Base-by-base conservation (phyloP, 495 filamentous ascomycete genomes). In the Neurospora pannonica region DNA sequence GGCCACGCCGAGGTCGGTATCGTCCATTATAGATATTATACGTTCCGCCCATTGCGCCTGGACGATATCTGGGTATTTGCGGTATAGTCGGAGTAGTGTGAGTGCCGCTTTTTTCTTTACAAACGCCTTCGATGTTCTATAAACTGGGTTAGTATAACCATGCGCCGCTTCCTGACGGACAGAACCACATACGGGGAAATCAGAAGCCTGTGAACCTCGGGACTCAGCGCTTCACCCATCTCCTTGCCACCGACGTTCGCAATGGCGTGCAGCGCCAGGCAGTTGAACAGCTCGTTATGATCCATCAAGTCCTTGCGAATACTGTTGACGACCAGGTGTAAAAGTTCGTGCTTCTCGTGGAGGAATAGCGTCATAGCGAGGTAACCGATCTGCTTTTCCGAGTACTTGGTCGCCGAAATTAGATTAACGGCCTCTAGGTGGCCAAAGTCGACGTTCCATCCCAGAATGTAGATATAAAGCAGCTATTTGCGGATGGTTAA, bases 101-200 rank as follows among this genome's bases (percentile, higher is more conserved):
- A 99, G 86, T 5, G 97, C 97, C 6, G 97, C 95, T 86, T 99
- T 99, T 87, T 99, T 99, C 86, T 98, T 99, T 38, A 99, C 97
- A 72, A 99, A 99, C 1, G 96, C 88, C 83, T 98, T 98, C 0
- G 95, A 98, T 19, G 97, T 95, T 40, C 94, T 97, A 70, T 24
- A 10, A 5, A 11, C 21, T 15, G 5, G 21, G 6, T 81, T 46
- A 80, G 77, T 28, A 76, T 72, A 38, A 69, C 19, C 0, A 34
- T 28, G 34, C 15, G 15, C 38, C 31, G 21, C 34, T 54, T 13
- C 42, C 36, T 43, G 13, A 24, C 28, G 60, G 40, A 74, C 19
- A 4, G 3, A 24, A 46, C 36, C 42, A 88, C 93, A 80, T 86
- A 97, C 93, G 97, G 97, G 38, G 97, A 98, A 73, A 99, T 98